phyloP scores from a whole-genome alignment of 2,329 filamentous ascomycete species.

The Aureobasidium musti region DNA sequence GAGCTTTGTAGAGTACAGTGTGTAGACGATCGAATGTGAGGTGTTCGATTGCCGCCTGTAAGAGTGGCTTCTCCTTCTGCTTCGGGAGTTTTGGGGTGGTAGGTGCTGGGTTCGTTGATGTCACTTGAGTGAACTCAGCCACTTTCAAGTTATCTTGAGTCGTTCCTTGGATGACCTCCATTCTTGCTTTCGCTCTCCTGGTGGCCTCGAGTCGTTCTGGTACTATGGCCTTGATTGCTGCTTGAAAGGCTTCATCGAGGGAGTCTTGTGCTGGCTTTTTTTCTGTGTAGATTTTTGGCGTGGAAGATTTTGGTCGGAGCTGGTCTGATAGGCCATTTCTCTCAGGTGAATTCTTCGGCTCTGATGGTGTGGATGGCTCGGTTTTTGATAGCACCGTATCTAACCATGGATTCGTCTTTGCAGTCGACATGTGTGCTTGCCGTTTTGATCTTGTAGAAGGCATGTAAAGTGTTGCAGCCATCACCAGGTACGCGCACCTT shows the following conservation, averaged over 20 bases:
- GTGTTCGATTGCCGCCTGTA: neutral
- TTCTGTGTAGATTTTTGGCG: neutral
- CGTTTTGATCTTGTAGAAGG: neutral
- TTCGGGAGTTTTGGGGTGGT: neutral
- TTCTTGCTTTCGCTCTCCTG: constrained; percentile 6
- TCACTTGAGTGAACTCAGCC: neutral
- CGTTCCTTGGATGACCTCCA: neutral
- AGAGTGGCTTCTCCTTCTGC: neutral
- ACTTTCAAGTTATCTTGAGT: neutral
- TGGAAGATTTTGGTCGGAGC: neutral
- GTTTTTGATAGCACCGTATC: constrained; percentile 2
- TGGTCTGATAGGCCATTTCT: neutral
- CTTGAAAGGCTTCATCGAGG: constrained; percentile 10
- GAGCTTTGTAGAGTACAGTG: constrained; percentile 1
- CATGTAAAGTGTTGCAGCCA: neutral
- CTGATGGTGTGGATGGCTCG: neutral
- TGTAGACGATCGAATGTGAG: neutral
- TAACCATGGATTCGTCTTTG: neutral
- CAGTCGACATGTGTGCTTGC: neutral
- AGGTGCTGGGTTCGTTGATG: neutral
- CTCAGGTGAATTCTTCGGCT: neutral
- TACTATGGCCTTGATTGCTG: constrained; percentile 13
- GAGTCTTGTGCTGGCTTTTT: neutral
- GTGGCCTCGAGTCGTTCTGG: constrained; percentile 6
- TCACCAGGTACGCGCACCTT: neutral